A percentile compares a stretch with the other conserved stretches of the same genome.
These are phyloP conservation scores for Ilyonectria destructans DNA, from an alignment of 2,329 filamentous ascomycete genomes.

Conservation along the genomic window DNA sequence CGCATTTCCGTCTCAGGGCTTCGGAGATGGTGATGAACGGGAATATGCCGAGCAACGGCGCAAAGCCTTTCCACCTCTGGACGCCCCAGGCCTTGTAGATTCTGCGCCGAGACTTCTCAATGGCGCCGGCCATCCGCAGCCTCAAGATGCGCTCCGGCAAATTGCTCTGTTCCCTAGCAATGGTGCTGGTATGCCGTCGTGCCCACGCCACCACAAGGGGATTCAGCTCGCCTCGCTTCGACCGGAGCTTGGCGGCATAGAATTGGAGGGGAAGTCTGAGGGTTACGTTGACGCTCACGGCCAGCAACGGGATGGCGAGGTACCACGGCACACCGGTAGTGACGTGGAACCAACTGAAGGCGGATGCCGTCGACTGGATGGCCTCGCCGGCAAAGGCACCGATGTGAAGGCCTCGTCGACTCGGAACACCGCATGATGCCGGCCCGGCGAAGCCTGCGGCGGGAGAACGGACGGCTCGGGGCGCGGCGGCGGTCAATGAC, in stretches of 20 bases:
- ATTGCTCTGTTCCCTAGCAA: conserved; percentile 19
- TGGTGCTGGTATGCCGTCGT: conserved; percentile 43
- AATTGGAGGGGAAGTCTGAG: conserved; percentile 65
- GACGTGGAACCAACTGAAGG: conserved; percentile 62
- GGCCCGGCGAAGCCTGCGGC: conserved; percentile 14
- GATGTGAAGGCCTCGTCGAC: conserved; percentile 55
- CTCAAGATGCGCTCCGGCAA: conserved; percentile 41
- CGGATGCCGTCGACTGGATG: conserved; percentile 59
- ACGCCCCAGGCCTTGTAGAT: conserved; percentile 60
- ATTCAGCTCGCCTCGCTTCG: conserved; percentile 49
- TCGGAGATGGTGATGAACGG: conserved; percentile 69
- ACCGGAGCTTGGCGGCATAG: conserved; percentile 56
- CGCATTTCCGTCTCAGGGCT: conserved; percentile 63
- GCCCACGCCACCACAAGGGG: conserved; percentile 55
- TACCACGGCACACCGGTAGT: conserved; percentile 67
- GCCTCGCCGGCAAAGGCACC: conserved; percentile 51
- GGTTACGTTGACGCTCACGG: conserved; percentile 62
- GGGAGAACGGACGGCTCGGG: conserved; percentile 23
- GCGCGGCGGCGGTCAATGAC: conserved; percentile 22
- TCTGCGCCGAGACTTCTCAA: conserved; percentile 51
- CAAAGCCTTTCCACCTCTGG: conserved; percentile 65
- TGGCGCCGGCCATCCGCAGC: conserved; percentile 46
- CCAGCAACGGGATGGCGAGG: conserved; percentile 68
- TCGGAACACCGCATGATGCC: conserved; percentile 25
- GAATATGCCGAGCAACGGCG: conserved; percentile 60